Evolutionary conservation across 2,329 filamentous ascomycete genomes (phyloP), one percentile per base, ranked within the genome.

Genomic region (Exophiala lecanii-corni): DNA sequence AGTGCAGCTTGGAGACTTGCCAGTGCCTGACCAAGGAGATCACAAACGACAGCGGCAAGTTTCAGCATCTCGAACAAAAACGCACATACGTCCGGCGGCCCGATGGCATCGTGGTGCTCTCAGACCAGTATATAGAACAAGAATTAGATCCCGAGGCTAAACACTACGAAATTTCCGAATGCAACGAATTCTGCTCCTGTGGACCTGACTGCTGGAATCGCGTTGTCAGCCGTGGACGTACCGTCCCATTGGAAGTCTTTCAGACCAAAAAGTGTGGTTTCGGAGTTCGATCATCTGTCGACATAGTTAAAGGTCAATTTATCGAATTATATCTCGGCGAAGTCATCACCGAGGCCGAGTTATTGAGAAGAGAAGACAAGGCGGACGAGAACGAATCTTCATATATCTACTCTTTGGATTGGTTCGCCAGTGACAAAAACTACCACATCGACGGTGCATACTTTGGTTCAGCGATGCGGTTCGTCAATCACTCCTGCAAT

Each of bases 401-500:
- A 1, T 71, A 71, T 34, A 59, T 71, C 4, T 70, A 70, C 47
- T 55, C 55, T 2, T 55, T 72, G 0, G 69, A 72, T 40, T 69
- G 62, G 42, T 58, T 64, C 25, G 42, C 43, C 0, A 38, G 54
- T 9, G 43, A 54, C 2, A 53, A 61, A 2, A 56, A 60, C 4
- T 69, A 67, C 37, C 61, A 70, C 4, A 58, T 72, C 1, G 69
- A 72, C 37, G 68, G 68, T 0, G 59, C 61, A 31, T 65, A 62
- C 18, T 65, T 67, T 33, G 69, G 69, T 4, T 59, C 61, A 0
- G 55, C 66, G 0, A 69, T 67, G 3, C 62, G 69, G 0, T 72
- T 71, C 43, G 70, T 72, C 51, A 72, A 72, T 35, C 69, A 72
- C 45, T 71, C 67, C 1, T 72, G 69, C 55, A 64, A 66, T 15